phyloP scores from a whole-genome alignment of 2,329 filamentous ascomycete species.

The Pezicula carpinea region DNA sequence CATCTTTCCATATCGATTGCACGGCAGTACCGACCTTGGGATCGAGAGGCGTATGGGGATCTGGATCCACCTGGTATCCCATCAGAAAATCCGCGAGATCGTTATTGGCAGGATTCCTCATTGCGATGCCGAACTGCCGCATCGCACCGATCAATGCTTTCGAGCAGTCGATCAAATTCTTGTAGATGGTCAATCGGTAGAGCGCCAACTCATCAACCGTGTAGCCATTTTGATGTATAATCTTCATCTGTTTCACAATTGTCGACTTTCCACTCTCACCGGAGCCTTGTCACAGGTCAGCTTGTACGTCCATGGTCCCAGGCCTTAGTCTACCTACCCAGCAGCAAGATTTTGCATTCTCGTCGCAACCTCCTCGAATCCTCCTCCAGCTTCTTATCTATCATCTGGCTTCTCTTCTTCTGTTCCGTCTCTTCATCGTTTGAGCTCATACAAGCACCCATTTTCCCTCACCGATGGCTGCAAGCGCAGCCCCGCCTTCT shows the following conservation, averaged over 20 bases:
- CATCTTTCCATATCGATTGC: slow-evolving; percentile 84
- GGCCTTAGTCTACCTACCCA: slow-evolving; percentile 58
- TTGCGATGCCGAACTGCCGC: slow-evolving; percentile 84
- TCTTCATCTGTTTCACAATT: slow-evolving; percentile 99
- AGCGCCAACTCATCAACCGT: slow-evolving; percentile 88
- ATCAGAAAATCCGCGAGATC: slow-evolving; percentile 75
- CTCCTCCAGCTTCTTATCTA: slow-evolving; percentile 90
- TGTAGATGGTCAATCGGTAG: slow-evolving; percentile 95
- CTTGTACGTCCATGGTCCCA: not conserved
- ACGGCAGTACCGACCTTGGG: slow-evolving; percentile 77
- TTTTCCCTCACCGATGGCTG: slow-evolving; percentile 39
- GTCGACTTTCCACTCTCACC: slow-evolving; percentile 99
- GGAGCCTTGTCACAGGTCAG: slow-evolving; percentile 58
- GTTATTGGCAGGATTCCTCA: slow-evolving; percentile 65
- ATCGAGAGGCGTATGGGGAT: slow-evolving; percentile 82
- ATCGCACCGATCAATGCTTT: slow-evolving; percentile 90
- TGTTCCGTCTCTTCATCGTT: slow-evolving; percentile 77
- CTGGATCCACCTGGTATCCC: slow-evolving; percentile 85
- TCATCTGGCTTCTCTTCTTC: slow-evolving; percentile 95
- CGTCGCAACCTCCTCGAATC: slow-evolving; percentile 87
- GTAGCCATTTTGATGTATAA: slow-evolving; percentile 98
- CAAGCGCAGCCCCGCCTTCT: slow-evolving; percentile 23
- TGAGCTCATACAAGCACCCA: slow-evolving; percentile 93
- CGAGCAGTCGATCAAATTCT: slow-evolving; percentile 95
- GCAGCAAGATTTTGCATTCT: slow-evolving; percentile 97